Percentiles rank a stretch among this genome's conserved stretches.
These are phyloP conservation scores for Umbelopsis sp. DNA, from an alignment of 192 early-diverging fungal genomes.

Conservation along the genomic window DNA sequence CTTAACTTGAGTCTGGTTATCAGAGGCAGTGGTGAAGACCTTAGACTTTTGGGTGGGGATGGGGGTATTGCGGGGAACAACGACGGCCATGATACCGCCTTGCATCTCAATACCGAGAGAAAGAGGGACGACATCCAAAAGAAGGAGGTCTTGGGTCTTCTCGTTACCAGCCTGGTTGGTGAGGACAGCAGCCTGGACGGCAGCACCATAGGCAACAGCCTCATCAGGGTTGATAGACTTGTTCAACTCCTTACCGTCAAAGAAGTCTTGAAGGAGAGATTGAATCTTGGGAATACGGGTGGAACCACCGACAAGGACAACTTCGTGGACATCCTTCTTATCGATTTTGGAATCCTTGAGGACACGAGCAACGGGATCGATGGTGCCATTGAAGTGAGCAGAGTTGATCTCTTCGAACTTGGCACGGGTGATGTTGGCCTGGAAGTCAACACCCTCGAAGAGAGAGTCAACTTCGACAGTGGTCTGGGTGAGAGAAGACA, in stretches of 20 bases:
- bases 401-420: conserved; percentile 97
- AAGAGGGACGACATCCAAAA: conserved; percentile 92
- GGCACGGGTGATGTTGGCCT: conserved; percentile 92
- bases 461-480: conserved; percentile 94
- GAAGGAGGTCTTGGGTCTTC: conserved; percentile 90
- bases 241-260: conserved; percentile 79
- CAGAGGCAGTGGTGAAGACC: conserved; percentile 91
- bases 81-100: conserved; percentile 92
- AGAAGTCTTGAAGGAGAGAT: conserved; percentile 74
- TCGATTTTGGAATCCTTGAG: conserved; percentile 76
- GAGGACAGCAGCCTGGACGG: conserved; percentile 85
- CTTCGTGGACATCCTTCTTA: conserved; percentile 73
- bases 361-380: conserved; percentile 93
- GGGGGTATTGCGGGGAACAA: conserved; percentile 95
- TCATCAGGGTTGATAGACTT: conserved; percentile 94
- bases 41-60: conserved; percentile 95
- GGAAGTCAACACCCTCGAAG: conserved; percentile 85
- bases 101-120: conserved; percentile 96
- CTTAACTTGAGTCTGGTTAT: conserved; percentile 93
- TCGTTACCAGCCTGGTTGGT: conserved; percentile 70
- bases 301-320: conserved; percentile 87
- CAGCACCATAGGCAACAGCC: conserved; percentile 92
- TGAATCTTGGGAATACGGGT: conserved; percentile 95
- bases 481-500: conserved; percentile 92
- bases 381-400: conserved; percentile 90